phyloP scores from a whole-genome alignment of 2,329 filamentous ascomycete species.

The Fusarium devonianum region DNA sequence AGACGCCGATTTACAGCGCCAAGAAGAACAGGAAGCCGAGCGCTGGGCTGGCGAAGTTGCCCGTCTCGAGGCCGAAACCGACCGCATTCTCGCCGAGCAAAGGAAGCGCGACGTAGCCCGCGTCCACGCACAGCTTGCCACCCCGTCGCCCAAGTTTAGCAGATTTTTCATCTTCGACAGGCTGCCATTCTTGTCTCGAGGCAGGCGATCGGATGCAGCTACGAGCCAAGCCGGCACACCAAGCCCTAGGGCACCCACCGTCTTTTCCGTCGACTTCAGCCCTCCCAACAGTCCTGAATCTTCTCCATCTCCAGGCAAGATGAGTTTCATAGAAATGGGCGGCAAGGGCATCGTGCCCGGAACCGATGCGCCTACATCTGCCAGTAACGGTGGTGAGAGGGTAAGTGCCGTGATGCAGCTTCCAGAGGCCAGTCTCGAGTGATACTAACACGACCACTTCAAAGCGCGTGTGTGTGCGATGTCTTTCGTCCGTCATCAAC shows the following conservation, averaged over 20 bases:
- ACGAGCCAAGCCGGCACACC: slow-evolving; percentile 45
- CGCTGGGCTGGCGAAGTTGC: slow-evolving; percentile 51
- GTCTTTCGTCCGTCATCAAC: slow-evolving; percentile 70
- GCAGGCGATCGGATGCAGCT: slow-evolving; percentile 49
- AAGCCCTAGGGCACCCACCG: slow-evolving; percentile 44
- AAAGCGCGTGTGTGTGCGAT: slow-evolving; percentile 77
- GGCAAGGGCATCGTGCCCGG: slow-evolving; percentile 57
- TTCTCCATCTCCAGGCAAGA: slow-evolving; percentile 38
- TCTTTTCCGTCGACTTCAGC: slow-evolving; percentile 48
- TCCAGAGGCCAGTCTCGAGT: background rate
- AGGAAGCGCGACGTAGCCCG: slow-evolving; percentile 57
- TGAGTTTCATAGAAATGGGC: slow-evolving; percentile 54
- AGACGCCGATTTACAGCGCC: slow-evolving; percentile 13
- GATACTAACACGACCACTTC: slow-evolving; percentile 18
- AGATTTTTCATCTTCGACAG: slow-evolving; percentile 56
- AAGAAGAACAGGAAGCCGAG: slow-evolving; percentile 38
- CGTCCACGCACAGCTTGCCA: slow-evolving; percentile 53
- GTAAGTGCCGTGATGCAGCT: slow-evolving; percentile 55
- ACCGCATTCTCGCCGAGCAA: slow-evolving; percentile 58
- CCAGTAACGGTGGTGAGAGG: slow-evolving; percentile 80
- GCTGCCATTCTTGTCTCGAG: slow-evolving; percentile 55
- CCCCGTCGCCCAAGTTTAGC: slow-evolving; percentile 40
- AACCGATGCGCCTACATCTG: slow-evolving; percentile 80
- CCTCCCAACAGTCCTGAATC: slow-evolving; percentile 46
- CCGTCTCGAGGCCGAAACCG: slow-evolving; percentile 56